Base-by-base conservation (phyloP, 2,329 filamentous ascomycete genomes). In the Hypoxylon sp. region DNA sequence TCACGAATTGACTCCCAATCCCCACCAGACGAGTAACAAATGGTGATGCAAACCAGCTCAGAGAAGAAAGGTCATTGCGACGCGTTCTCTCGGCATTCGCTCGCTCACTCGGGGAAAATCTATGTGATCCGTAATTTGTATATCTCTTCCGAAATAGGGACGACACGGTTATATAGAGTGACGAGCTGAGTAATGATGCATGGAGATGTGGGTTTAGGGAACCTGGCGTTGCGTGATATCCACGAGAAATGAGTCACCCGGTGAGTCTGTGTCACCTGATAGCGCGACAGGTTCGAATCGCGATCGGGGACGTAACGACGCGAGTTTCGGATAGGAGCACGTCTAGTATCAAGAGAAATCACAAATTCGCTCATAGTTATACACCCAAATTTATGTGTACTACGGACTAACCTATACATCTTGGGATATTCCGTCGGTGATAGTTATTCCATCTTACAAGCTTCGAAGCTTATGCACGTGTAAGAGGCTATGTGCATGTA, bases 181-280 rank as follows among this genome's bases (percentile, higher is more conserved):
- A 32, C 17, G 27, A n/a, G 53, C 39, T 56, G 53, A 21, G 2
- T 32, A 13, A 46, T 15, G 42, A 31, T 13, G 6, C 13, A 31
- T 11, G 11, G 0, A 13, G 10, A 11, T 13, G 4, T 37, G 32
- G 13, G 11, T 37, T 37, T 37, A 4, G 13, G 3, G 11, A 37
- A 37, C 11, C 7, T 27, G 21, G 11, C 7, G 62, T 59, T 46
- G 57, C 52, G 32, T 55, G 48, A 63, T 60, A 35, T 39, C 32
- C 47, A n/a, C 6, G 42, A n/a, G 2, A 11, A 59, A 61, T 60
- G 59, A 57, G 37, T 63, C 62, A 63, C 24, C n/a, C 51, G 51
- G 35, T 3, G 29, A 67, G 42, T 55, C 17, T 4, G 39, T 63
- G 64, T 75, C 74, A 75, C 74, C 74, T 75, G 73, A 75, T 67